phyloP scores from a whole-genome alignment of 1,284 basidiomycete genomes.

The Leccinum cinnamomeum region DNA sequence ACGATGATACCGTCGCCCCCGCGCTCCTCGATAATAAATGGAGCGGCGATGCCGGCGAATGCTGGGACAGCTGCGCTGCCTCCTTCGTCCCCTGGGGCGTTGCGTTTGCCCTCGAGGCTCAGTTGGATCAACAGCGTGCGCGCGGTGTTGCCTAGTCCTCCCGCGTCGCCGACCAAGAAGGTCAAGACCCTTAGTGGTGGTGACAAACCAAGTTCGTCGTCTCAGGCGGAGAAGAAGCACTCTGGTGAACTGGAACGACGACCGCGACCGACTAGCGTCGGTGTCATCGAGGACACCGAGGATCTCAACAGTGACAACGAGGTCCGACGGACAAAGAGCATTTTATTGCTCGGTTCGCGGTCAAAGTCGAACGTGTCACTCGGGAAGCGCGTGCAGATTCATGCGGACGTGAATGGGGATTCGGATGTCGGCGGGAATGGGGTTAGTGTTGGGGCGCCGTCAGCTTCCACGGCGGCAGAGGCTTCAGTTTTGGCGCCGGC shows the following conservation, averaged over 20 bases:
- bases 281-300: slow-evolving; percentile 34
- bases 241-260: slow-evolving; percentile 18
- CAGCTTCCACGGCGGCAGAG: neutral
- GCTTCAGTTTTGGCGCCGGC: neutral
- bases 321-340: slow-evolving; percentile 35
- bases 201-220: slow-evolving; percentile 7
- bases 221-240: slow-evolving; percentile 14
- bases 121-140: slow-evolving; percentile 33
- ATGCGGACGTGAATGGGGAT: slow-evolving; percentile 19
- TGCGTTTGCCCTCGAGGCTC: slow-evolving; percentile 34
- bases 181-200: neutral
- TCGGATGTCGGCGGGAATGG: neutral
- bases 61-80: slow-evolving; percentile 19
- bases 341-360: slow-evolving; percentile 31
- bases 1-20: slow-evolving; percentile 8
- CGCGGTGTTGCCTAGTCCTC: slow-evolving; percentile 33
- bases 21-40: slow-evolving; percentile 7
- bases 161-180: slow-evolving; percentile 26
- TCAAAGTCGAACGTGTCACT: slow-evolving; percentile 32
- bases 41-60: slow-evolving; percentile 4
- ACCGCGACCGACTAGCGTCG: slow-evolving; percentile 28
- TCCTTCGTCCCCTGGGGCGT: slow-evolving; percentile 30
- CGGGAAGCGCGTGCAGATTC: slow-evolving; percentile 35
- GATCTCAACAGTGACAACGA: slow-evolving; percentile 8
- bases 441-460: neutral